Base-by-base conservation (phyloP, 768 basidiomycete genomes). In the Boletus rubescentipes region DNA sequence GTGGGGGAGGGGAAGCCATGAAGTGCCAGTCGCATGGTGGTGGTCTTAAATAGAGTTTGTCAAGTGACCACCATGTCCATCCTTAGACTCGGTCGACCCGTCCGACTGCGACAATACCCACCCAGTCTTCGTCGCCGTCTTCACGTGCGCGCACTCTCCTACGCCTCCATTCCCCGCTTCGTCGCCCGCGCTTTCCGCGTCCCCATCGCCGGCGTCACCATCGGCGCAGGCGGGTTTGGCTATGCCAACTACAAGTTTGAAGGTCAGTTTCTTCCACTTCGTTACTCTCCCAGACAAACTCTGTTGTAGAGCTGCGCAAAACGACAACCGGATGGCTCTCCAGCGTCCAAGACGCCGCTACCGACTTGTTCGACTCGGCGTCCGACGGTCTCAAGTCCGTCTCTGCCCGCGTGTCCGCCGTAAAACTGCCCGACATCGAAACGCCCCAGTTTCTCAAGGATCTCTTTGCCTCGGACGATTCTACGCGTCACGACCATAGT, bases 221-320 rank as follows among this genome's bases (percentile, higher is more conserved):
- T 95, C 23, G 95, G 95, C 5, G 94, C 89, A 0, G 95, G 95
- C 10, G 87, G 92, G 0, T 75, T 96, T 52, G 92, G 91, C 5
- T 98, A 97, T 72, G 95, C 93, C 20, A 94, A 96, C 69, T 96
- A 96, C 77, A 94, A 94, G 74, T 87, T 96, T 63, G 95, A 98
- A 77, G 92, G 95, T 93, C 56, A 60, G 80, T 71, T 32, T 50
- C 1, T 9, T 34, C 5, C 46, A 3, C 23, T 40, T 14, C 14
- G 18, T 16, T 32, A 20, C 48, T 46, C 11, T 5, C 18, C 15
- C 37, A 9, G 14, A 15, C 55, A 9, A 53, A 54, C 40, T 12
- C 36, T 20, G 4, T 30, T n/a, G 3, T 51, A 93, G 91, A 93
- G 68, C 78, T 92, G 63, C 77, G 82, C 62, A 86, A 82, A 63